These are phyloP conservation scores for Alternaria metachromatica DNA, from an alignment of 2,329 filamentous ascomycete species.

Conservation along the genomic window DNA sequence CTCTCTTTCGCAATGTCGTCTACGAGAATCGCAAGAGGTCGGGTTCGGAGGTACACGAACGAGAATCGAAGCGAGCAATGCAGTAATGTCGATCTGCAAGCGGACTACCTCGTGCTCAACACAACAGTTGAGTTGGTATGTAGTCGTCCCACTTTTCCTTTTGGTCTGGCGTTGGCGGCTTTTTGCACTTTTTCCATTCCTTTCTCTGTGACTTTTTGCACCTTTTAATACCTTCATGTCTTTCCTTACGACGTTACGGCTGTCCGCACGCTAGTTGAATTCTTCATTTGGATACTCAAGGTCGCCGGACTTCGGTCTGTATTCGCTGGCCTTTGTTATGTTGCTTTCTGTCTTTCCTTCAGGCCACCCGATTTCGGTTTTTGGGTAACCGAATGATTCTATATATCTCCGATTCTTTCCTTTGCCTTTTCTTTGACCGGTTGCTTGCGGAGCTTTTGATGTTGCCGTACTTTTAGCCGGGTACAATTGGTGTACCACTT, in stretches of 20 bases:
- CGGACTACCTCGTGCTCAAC: background rate
- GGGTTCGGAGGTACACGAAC: slow-evolving; percentile 36
- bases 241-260: slow-evolving; percentile 1
- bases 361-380: slow-evolving; percentile 6
- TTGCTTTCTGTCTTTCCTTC: slow-evolving; percentile 3
- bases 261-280: background rate
- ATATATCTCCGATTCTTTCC: background rate
- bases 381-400: background rate
- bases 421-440: background rate
- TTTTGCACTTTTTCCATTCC: slow-evolving; percentile 24
- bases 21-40: slow-evolving; percentile 44
- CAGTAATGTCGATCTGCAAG: slow-evolving; percentile 9
- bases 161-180: slow-evolving; percentile 23
- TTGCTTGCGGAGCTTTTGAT: slow-evolving; percentile 4
- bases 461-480: slow-evolving; percentile 7
- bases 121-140: background rate
- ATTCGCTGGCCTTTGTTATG: background rate
- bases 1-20: slow-evolving; percentile 33
- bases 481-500: slow-evolving; percentile 5
- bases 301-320: slow-evolving; percentile 6
- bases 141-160: slow-evolving; percentile 5
- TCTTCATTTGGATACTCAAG: background rate
- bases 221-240: slow-evolving; percentile 6
- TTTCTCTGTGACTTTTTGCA: slow-evolving; percentile 13
- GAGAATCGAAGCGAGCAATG: slow-evolving; percentile 41